Percentiles rank a stretch among this genome's conserved stretches.
Conservation (phyloP, 257 asterid genomes). For the Cinchona pubescens region DNA sequence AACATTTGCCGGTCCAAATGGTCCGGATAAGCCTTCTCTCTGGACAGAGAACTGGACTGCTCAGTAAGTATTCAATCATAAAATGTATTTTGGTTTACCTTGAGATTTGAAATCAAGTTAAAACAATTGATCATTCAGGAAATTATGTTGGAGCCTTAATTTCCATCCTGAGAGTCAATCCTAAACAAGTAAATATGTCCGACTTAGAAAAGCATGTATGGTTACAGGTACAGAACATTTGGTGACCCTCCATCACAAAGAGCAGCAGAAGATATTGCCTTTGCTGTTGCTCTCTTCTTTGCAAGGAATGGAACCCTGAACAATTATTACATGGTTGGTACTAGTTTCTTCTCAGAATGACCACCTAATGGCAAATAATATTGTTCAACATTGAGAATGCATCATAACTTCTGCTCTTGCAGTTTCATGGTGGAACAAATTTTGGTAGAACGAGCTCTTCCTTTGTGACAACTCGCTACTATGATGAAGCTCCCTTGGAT, state of each 20-base stretch:
- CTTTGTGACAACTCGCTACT: slow-evolving; percentile 89
- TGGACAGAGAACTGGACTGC: slow-evolving; percentile 99
- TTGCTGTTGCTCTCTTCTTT: slow-evolving; percentile 71
- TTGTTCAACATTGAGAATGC: not conserved
- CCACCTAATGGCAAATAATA: not conserved
- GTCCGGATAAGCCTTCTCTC: slow-evolving; percentile 75
- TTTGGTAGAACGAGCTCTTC: slow-evolving; percentile 86
- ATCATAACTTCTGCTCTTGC: not conserved
- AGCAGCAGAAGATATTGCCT: slow-evolving; percentile 85
- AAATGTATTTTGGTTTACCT: too few relatives aligned
- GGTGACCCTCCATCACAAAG: slow-evolving; percentile 92
- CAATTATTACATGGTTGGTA: slow-evolving; percentile 87
- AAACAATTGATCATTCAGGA: not conserved
- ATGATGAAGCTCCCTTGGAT: slow-evolving; percentile 95
- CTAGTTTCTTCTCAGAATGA: not conserved
- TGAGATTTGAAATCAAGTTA: not conserved
- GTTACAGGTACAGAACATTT: slow-evolving; percentile 64
- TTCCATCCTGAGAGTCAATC: not conserved
- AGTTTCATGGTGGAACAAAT: slow-evolving; percentile 92
- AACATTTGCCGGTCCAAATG: slow-evolving; percentile 79
- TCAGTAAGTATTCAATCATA: slow-evolving; percentile 47
- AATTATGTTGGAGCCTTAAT: not conserved
- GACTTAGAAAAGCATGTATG: too few relatives aligned
- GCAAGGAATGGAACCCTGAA: slow-evolving; percentile 80
- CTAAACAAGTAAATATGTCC: not conserved